Evolutionary conservation across 164 flowering plant genomes (phyloP).

Genomic region (Vitis amurensis): DNA sequence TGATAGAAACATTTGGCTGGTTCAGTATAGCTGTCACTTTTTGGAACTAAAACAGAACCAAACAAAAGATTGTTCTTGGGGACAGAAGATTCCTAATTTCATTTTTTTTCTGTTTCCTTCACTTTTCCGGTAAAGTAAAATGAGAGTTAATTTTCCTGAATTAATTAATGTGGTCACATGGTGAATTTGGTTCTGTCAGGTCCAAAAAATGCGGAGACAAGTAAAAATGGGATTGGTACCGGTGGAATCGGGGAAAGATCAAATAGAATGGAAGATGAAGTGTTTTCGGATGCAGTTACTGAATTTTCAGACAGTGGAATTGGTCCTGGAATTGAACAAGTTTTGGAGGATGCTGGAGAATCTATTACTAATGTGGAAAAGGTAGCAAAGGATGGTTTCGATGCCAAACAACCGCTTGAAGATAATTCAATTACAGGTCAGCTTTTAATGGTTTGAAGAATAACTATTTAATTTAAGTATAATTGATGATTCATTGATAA

Average conservation of each 20-base stretch:
- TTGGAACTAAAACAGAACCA: too few species aligned
- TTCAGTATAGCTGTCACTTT: too few species aligned
- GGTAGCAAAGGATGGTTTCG: constrained; percentile 3
- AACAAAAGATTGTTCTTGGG: too few species aligned
- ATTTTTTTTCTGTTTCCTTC: background rate
- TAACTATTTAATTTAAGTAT: too few species aligned
- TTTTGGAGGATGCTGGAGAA: background rate
- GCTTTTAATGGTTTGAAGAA: background rate
- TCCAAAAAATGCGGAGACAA: constrained; percentile 27
- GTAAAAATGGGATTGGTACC: constrained; percentile 12
- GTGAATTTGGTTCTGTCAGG: constrained; percentile 26
- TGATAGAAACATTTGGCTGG: too few species aligned
- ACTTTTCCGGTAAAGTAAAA: background rate
- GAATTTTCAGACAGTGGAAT: constrained; percentile 53
- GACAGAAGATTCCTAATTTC: too few species aligned
- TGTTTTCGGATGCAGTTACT: constrained; percentile 63
- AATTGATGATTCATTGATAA: background rate
- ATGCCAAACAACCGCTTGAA: background rate
- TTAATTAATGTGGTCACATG: constrained; percentile 3
- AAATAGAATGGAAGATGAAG: constrained; percentile 58
- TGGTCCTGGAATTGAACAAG: constrained; percentile 5
- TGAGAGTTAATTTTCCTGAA: background rate
- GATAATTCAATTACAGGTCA: constrained; percentile 23
- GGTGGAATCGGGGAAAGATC: constrained; percentile 33
- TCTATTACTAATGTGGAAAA: constrained; percentile 7